These are phyloP conservation scores for Perilla frutescens DNA, from an alignment of 257 asterid species.

Conservation along the genomic window DNA sequence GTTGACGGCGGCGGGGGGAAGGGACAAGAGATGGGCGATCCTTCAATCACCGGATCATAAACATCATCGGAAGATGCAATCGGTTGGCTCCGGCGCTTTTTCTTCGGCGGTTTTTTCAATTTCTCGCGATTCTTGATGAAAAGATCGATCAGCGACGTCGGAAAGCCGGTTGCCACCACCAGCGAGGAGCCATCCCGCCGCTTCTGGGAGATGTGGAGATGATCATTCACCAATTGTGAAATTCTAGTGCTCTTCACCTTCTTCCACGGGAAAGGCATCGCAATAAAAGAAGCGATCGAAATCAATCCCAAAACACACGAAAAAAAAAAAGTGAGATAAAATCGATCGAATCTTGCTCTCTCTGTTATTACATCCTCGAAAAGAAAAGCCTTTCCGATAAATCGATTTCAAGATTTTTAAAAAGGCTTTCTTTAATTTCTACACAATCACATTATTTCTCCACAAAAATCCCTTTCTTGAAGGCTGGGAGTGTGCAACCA, in stretches of 20 bases:
- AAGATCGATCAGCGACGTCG: conserved; percentile 80
- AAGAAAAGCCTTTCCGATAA: background rate
- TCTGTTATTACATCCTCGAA: background rate
- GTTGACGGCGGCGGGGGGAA: conserved; percentile 33
- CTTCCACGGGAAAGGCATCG: conserved; percentile 80
- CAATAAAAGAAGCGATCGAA: background rate
- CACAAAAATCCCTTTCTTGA: conserved; percentile 17
- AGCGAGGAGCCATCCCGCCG: conserved; percentile 71
- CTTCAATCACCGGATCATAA: conserved; percentile 14
- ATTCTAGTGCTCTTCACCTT: conserved; percentile 55
- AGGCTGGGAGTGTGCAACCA: background rate
- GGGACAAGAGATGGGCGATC: conserved; percentile 6
- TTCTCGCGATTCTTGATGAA: conserved; percentile 74
- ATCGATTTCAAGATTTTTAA: conserved; percentile 2
- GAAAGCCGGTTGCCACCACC: conserved; percentile 81
- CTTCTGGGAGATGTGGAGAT: conserved; percentile 55
- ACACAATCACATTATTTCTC: background rate
- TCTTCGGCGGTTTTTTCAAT: conserved; percentile 51
- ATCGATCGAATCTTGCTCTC: background rate
- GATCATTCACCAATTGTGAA: conserved; percentile 69
- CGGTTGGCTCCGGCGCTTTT: conserved; percentile 36
- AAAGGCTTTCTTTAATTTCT: background rate
- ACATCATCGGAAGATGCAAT: background rate
- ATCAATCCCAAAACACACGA: conserved; percentile 8
- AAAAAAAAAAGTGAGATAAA: background rate